Evolutionary conservation across 352 stramenopile genomes (phyloP), one percentile per base, ranked within the genome.

Genomic region (Globisporangium irregulare): DNA sequence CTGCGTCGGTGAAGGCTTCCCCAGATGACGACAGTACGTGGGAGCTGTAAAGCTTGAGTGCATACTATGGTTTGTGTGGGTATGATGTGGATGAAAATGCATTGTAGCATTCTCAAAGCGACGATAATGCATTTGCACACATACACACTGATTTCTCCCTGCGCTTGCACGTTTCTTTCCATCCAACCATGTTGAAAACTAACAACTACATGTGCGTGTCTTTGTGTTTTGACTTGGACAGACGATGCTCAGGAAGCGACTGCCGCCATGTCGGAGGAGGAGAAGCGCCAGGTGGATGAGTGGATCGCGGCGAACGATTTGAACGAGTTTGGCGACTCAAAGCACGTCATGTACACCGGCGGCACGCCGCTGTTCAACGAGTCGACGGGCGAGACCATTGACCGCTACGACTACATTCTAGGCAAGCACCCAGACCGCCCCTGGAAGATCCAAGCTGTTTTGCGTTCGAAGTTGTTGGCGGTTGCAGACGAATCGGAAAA

Each of bases 361-460:
- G 88, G 88, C 36, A 93, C 86, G n/a, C 88, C 88, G 62, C 70
- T 95, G 20, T 94, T 93, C 63, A 67, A 93, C 60, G 85, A 94
- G 73, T 73, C 36, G n/a, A 92, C 81, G 24, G 88, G 86, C 55
- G 62, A 66, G 36, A 71, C 43, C 24, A 78, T 64, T 4, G 82
- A 93, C 67, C 74, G 75, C 46, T 92, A 84, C 68, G 73, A 73
- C 59, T 95, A 94, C 80, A 93, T 95, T 51, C 48, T 82, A 54
- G 71, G 62, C 43, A 66, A 69, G 8, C 83, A 93, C 67, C 77
- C 79, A 1, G 73, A 88, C 7, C 76, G 74, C 0, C 88, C 88
- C 58, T 95, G 88, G 88, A 69, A 77, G 43, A 62, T 62, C 20
- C 76, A 79, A 58, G 53, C 14, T 50, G 41, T 68, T 38, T 22